Conservation (phyloP, 805 yeast genomes). For the Yamadazyma insecticola region DNA sequence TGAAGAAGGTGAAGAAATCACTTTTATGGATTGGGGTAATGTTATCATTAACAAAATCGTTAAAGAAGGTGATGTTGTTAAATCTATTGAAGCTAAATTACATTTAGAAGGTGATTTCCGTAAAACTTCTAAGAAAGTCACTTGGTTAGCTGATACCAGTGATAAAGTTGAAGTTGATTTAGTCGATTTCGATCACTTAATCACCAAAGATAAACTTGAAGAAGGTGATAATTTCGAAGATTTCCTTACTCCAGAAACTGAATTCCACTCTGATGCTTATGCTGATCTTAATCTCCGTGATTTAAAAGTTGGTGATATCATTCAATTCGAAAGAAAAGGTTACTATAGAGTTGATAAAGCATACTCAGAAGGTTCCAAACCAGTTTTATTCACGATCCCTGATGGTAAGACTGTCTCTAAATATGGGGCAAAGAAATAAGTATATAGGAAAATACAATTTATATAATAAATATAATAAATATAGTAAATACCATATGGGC, state of each 20-base stretch:
- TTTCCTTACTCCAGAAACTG: conserved; percentile 82
- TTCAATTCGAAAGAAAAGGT: conserved; percentile 97
- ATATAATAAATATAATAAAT: too few species aligned
- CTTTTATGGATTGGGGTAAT: conserved; percentile 99
- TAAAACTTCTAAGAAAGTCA: conserved; percentile 89
- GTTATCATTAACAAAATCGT: conserved; percentile 68
- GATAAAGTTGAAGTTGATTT: conserved; percentile 72
- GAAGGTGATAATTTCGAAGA: conserved; percentile 93
- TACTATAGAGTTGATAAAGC: conserved; percentile 77
- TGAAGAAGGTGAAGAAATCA: conserved; percentile 83
- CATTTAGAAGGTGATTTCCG: conserved; percentile 96
- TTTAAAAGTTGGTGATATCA: conserved; percentile 79
- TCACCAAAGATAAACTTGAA: conserved; percentile 91
- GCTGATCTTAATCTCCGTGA: conserved; percentile 77
- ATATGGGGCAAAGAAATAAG: conserved; percentile 31
- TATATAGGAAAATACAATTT: conserved; percentile 1
- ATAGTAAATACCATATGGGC: too few species aligned
- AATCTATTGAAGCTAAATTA: conserved; percentile 67
- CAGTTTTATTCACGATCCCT: conserved; percentile 87
- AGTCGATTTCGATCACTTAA: conserved; percentile 89
- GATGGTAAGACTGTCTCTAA: conserved; percentile 69
- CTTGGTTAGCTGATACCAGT: conserved; percentile 86
- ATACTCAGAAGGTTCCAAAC: conserved; percentile 54
- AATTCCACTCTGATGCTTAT: conserved; percentile 70
- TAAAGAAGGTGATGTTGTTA: conserved; percentile 56